Conservation (phyloP, 345 rosid genomes). For the Leavenworthia alabamica region DNA sequence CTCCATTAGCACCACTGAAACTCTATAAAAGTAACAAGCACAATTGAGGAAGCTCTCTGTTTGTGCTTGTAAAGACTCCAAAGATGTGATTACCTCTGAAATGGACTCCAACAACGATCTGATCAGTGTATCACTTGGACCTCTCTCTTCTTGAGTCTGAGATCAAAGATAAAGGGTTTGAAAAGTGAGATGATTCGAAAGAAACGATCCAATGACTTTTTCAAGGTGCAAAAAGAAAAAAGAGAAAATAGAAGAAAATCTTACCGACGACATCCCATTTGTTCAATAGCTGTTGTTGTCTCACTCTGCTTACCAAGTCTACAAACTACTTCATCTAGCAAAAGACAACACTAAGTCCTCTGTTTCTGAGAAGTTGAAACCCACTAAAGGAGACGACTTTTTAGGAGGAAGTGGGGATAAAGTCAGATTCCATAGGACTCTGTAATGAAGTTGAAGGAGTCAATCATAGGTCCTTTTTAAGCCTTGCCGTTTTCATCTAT, state of each 20-base stretch:
- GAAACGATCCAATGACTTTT: neutral
- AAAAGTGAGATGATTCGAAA: neutral
- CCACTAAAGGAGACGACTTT: conserved; percentile 33
- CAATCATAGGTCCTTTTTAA: conserved; percentile 4
- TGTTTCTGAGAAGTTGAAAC: conserved; percentile 23
- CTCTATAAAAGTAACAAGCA: conserved; percentile 66
- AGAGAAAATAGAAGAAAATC: conserved; percentile 15
- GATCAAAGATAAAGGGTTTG: neutral
- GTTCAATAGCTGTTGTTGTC: conserved; percentile 24
- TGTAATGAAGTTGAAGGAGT: conserved; percentile 23
- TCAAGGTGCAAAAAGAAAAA: conserved; percentile 10
- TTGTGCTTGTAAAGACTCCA: conserved; percentile 35
- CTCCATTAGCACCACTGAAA: conserved; percentile 60
- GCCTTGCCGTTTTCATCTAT: neutral
- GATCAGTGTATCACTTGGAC: conserved; percentile 27
- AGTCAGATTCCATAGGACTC: too few relatives aligned
- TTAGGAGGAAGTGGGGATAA: too few relatives aligned
- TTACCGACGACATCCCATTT: conserved; percentile 51
- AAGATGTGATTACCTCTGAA: conserved; percentile 43
- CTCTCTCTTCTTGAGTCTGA: conserved; percentile 38
- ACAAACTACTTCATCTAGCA: neutral
- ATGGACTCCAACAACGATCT: conserved; percentile 46
- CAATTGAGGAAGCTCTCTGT: conserved; percentile 40
- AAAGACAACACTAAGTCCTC: conserved; percentile 19
- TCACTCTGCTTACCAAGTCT: conserved; percentile 18